These are phyloP conservation scores for Flaveria ramosissima DNA, from an alignment of 129 eudicot genomes.

Conservation along the genomic window DNA sequence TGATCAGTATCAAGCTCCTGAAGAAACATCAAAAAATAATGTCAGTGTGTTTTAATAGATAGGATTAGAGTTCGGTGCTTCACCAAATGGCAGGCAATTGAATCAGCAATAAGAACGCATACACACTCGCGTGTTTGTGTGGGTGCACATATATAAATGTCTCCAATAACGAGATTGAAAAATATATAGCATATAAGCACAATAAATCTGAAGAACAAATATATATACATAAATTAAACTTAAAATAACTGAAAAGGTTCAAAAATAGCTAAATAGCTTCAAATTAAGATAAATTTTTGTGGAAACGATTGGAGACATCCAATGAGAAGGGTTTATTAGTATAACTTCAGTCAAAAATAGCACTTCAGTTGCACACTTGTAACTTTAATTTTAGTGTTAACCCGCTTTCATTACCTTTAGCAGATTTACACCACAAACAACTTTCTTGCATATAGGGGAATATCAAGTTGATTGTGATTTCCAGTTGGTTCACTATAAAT, in stretches of 20 bases:
- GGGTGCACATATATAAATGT: background rate
- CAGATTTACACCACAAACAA: background rate
- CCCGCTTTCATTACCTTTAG: background rate
- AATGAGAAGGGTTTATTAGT: background rate
- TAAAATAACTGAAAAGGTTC: conserved; percentile 1
- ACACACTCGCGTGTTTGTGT: background rate
- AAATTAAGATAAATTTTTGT: background rate
- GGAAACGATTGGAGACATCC: background rate
- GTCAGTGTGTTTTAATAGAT: conserved; percentile 1
- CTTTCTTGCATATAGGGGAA: background rate
- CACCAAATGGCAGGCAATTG: background rate
- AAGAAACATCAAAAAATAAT: conserved; percentile 18
- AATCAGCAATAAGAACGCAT: background rate
- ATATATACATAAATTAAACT: background rate
- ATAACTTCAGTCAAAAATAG: background rate
- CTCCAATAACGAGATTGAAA: background rate
- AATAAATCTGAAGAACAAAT: background rate
- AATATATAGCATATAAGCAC: background rate
- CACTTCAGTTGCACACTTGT: background rate
- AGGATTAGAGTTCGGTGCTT: conserved; percentile 2
- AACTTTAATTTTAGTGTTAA: background rate
- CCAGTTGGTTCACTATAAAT: background rate
- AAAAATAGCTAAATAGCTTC: conserved; percentile 3
- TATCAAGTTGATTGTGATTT: background rate
- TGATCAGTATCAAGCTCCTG: conserved; percentile 86